These are phyloP conservation scores for Porphyrellus cyaneotinctus DNA, from an alignment of 768 basidiomycete genomes.

Conservation along the genomic window DNA sequence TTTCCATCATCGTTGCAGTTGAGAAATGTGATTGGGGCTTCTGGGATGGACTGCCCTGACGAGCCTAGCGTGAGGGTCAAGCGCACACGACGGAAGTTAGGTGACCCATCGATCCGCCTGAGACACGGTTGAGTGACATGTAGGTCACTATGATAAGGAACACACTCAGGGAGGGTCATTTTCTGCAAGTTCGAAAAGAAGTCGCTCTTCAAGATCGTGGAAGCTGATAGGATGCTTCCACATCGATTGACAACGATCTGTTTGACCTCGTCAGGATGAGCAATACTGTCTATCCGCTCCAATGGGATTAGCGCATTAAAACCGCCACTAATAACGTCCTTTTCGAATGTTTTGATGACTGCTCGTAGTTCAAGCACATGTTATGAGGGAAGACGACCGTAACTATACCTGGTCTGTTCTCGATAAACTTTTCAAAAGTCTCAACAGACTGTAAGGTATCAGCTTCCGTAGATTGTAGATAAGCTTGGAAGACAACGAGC, in stretches of 20 bases:
- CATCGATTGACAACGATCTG: conserved; percentile 79
- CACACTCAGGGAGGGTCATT: conserved; percentile 91
- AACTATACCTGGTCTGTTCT: conserved; percentile 70
- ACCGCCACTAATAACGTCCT: conserved; percentile 78
- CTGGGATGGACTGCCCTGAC: conserved; percentile 25
- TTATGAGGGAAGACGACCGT: neutral
- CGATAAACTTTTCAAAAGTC: conserved; percentile 78
- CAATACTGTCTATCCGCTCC: conserved; percentile 68
- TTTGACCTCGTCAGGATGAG: conserved; percentile 88
- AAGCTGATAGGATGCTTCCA: conserved; percentile 84
- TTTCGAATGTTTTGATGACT: conserved; percentile 96
- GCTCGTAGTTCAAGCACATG: neutral
- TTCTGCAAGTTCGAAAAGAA: conserved; percentile 94
- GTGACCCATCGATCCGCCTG: conserved; percentile 87
- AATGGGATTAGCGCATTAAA: conserved; percentile 78
- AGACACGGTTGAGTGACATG: conserved; percentile 6
- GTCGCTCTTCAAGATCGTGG: conserved; percentile 92
- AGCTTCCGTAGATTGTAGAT: conserved; percentile 74
- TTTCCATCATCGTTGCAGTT: conserved; percentile 42
- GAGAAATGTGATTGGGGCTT: conserved; percentile 33
- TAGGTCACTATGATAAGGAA: neutral
- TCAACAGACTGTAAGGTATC: conserved; percentile 76
- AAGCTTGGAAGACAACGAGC: conserved; percentile 86
- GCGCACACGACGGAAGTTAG: conserved; percentile 86
- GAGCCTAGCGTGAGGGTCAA: conserved; percentile 44